Evolutionary conservation across 352 stramenopile genomes (phyloP), one percentile per base, ranked within the genome.

Genomic region (Phytophthora megakarya): DNA sequence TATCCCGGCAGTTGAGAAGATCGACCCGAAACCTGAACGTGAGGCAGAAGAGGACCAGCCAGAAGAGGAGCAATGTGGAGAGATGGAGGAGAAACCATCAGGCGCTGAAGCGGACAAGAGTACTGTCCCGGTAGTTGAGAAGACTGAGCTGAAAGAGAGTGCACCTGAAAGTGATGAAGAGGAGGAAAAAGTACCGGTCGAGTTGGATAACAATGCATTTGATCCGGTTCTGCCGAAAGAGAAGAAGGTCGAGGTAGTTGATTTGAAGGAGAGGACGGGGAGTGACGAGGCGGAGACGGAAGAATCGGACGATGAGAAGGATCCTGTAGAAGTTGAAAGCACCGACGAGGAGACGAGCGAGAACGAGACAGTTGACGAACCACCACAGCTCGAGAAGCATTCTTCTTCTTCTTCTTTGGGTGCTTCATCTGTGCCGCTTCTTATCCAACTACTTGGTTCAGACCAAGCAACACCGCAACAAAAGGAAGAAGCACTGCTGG

Each of bases 361-460:
- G 19, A 26, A 48, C 23, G 37, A 58, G 21, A 3, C 11, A 26
- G 23, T 19, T 4, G 35, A 45, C 5, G 7, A 22, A 16, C 18
- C 22, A 10, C 35, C 35, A 32, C 12, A 19, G 8, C 49, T 4
- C 9, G 12, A 39, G 40, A 23, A 57, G 37, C 40, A 50, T 43
- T 28, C 26, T 60, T 25, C 61, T 46, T 25, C 61, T 46, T 39
- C 19, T 32, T 35, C 8, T 35, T 48, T 30, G 21, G 30, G 13
- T 7, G 53, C 70, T 26, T 40, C 63, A 7, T 56, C 61, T 8
- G 43, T 61, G 15, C 42, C 48, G 9, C 25, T 38, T 18, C 47
- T 67, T 43, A 61, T 67, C 15, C 30, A 56, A 5, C 21, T 30
- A 5, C 15, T 67, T 18, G 44, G 26, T 15, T 53, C 39, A 22